Evolutionary conservation across 768 basidiomycete genomes (phyloP).

Genomic region (Lactarius sp.): DNA sequence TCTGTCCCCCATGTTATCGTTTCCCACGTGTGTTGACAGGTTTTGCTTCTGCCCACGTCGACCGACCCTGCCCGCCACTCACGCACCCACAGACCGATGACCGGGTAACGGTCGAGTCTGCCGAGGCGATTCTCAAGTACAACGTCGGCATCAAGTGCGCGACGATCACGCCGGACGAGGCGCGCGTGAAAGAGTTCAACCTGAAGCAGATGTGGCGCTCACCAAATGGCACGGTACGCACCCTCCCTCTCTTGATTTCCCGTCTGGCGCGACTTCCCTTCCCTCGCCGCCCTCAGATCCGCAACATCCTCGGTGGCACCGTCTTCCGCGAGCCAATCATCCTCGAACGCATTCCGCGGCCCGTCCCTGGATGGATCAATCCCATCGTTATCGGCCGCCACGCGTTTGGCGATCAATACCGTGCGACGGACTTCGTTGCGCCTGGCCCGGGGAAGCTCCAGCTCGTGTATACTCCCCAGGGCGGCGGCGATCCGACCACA

Average conservation of each 20-base stretch:
- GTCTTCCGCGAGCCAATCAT: conserved; percentile 99
- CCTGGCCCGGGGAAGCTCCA: conserved; percentile 93
- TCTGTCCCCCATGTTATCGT: neutral
- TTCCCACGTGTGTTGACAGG: neutral
- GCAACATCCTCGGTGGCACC: conserved; percentile 96
- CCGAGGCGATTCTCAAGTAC: conserved; percentile 91
- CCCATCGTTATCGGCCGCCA: conserved; percentile 71
- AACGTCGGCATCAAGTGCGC: conserved; percentile 99
- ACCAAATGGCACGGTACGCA: conserved; percentile 85
- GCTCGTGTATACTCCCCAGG: conserved; percentile 80
- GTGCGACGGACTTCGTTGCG: conserved; percentile 88
- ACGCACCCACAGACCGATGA: conserved; percentile 80
- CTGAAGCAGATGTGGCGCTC: conserved; percentile 99
- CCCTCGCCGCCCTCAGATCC: conserved; percentile 49
- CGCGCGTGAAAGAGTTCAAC: conserved; percentile 92
- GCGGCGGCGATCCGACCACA: conserved; percentile 60
- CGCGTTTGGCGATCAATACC: conserved; percentile 98
- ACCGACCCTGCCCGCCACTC: neutral
- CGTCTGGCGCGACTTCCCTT: conserved; percentile 3
- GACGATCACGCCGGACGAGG: conserved; percentile 98
- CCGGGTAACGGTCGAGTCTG: conserved; percentile 87
- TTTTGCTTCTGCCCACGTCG: neutral
- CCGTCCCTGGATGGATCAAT: conserved; percentile 94
- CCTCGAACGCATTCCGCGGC: conserved; percentile 82
- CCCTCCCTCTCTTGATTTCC: neutral